Percentiles rank a stretch among this genome's conserved stretches.
Evolutionary conservation across 495 filamentous ascomycete genomes (phyloP).

Genomic region (Pseudoneurospora amorphoporcata): DNA sequence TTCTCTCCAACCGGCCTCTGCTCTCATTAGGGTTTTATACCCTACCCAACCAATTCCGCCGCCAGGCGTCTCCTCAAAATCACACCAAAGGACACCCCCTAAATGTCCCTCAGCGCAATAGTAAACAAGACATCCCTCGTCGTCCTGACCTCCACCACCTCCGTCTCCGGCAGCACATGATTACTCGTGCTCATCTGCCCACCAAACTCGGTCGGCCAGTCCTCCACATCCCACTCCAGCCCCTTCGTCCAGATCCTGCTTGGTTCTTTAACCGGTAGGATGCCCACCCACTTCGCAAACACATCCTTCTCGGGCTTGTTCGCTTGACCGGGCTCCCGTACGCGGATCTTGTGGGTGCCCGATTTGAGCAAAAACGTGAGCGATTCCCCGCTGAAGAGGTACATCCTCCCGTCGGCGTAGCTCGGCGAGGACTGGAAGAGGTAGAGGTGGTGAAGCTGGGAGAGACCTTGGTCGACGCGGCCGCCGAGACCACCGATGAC

Average conservation of each 20-base stretch:
- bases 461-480: slow-evolving; percentile 83
- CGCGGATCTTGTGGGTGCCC: slow-evolving; percentile 59
- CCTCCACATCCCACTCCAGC: slow-evolving; percentile 78
- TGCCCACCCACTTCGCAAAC: slow-evolving; percentile 61
- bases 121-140: slow-evolving; percentile 73
- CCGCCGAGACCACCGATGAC: slow-evolving; percentile 79
- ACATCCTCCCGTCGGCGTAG: slow-evolving; percentile 42
- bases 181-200: slow-evolving; percentile 89
- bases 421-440: slow-evolving; percentile 40
- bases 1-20: not conserved
- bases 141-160: slow-evolving; percentile 49
- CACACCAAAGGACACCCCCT: slow-evolving; percentile 1
- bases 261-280: slow-evolving; percentile 69
- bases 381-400: slow-evolving; percentile 66
- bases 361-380: slow-evolving; percentile 66
- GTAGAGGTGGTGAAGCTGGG: slow-evolving; percentile 72
- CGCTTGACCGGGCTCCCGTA: slow-evolving; percentile 32
- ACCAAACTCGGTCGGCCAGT: slow-evolving; percentile 76
- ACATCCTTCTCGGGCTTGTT: slow-evolving; percentile 15
- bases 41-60: not conserved
- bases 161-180: slow-evolving; percentile 48
- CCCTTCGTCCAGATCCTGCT: slow-evolving; percentile 66
- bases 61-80: not conserved
- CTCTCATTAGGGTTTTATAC: not conserved
- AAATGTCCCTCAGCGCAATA: slow-evolving; percentile 48